Evolutionary conservation across 2,329 filamentous ascomycete species (phyloP).

Genomic region (Aspergillus udagawae): DNA sequence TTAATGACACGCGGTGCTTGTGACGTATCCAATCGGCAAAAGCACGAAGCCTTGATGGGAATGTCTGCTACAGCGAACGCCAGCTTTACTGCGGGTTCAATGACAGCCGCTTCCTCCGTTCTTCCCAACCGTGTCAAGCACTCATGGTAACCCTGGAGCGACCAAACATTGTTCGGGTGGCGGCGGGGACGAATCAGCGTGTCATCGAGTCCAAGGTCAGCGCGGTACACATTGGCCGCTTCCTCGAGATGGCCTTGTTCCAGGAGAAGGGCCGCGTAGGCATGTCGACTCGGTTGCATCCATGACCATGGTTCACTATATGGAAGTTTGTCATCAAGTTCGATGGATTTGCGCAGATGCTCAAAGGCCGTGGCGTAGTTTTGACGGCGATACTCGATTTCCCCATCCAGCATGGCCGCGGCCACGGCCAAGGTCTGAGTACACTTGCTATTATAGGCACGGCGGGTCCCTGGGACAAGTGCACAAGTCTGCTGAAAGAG

Average conservation of each 20-base stretch:
- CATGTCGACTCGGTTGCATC: constrained; percentile 70
- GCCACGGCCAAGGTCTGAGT: constrained; percentile 61
- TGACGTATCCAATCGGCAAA: constrained; percentile 41
- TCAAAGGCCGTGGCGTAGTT: constrained; percentile 57
- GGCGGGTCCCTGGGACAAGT: constrained; percentile 56
- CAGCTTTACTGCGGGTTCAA: constrained; percentile 46
- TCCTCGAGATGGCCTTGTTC: constrained; percentile 58
- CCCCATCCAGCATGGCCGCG: constrained; percentile 63
- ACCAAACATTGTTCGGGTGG: constrained; percentile 71
- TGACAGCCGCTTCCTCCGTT: constrained; percentile 40
- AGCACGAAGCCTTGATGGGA: constrained; percentile 54
- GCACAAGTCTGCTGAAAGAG: constrained; percentile 51
- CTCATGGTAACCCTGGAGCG: constrained; percentile 67
- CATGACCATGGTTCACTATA: constrained; percentile 74
- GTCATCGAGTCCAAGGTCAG: constrained; percentile 56
- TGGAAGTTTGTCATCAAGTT: constrained; percentile 57
- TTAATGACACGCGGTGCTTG: constrained; percentile 5
- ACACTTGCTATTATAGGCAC: constrained; percentile 64
- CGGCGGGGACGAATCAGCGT: constrained; percentile 58
- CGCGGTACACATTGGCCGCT: constrained; percentile 53
- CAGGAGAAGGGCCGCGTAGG: constrained; percentile 63
- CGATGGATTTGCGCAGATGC: constrained; percentile 53
- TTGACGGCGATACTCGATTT: constrained; percentile 63
- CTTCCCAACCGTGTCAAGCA: constrained; percentile 56
- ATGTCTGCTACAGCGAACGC: constrained; percentile 57